Conservation (phyloP, 2,329 filamentous ascomycete genomes). For the Ambrosiella cleistominuta region DNA sequence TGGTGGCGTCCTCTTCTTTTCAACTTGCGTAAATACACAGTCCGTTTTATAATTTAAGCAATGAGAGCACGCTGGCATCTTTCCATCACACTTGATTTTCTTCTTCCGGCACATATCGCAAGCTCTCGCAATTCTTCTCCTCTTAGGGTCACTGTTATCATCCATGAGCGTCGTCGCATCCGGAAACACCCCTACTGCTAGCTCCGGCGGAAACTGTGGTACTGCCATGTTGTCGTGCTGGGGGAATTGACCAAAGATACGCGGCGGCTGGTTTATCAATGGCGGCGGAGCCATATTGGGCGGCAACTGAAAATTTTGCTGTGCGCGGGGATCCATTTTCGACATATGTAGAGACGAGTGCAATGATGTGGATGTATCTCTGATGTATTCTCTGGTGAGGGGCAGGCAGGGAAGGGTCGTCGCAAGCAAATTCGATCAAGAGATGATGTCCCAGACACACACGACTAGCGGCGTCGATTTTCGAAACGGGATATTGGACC, state of each 20-base stretch:
- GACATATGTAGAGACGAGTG: background rate
- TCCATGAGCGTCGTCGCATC: slow-evolving; percentile 39
- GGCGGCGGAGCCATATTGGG: slow-evolving; percentile 33
- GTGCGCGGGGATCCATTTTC: slow-evolving; percentile 32
- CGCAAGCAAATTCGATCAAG: too few species aligned
- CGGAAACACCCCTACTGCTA: slow-evolving; percentile 41
- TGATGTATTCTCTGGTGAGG: too few species aligned
- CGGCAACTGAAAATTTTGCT: slow-evolving; percentile 35
- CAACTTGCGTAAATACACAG: slow-evolving; percentile 91
- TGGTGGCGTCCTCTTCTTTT: slow-evolving; percentile 94
- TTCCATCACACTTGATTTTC: slow-evolving; percentile 96
- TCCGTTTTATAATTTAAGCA: slow-evolving; percentile 97
- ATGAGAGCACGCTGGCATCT: slow-evolving; percentile 84
- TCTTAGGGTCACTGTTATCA: slow-evolving; percentile 66
- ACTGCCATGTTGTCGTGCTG: slow-evolving; percentile 39
- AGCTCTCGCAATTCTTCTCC: slow-evolving; percentile 73
- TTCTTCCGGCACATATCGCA: slow-evolving; percentile 95
- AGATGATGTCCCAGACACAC: too few species aligned
- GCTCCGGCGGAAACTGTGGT: slow-evolving; percentile 35
- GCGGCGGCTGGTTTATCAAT: slow-evolving; percentile 48
- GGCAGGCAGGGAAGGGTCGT: too few species aligned
- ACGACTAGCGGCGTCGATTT: too few species aligned
- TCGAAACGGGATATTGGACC: too few species aligned
- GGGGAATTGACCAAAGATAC: slow-evolving; percentile 49
- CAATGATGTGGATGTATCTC: background rate